Evolutionary conservation across 495 filamentous ascomycete genomes (phyloP).

Genomic region (Hypomontagnella monticulosa): DNA sequence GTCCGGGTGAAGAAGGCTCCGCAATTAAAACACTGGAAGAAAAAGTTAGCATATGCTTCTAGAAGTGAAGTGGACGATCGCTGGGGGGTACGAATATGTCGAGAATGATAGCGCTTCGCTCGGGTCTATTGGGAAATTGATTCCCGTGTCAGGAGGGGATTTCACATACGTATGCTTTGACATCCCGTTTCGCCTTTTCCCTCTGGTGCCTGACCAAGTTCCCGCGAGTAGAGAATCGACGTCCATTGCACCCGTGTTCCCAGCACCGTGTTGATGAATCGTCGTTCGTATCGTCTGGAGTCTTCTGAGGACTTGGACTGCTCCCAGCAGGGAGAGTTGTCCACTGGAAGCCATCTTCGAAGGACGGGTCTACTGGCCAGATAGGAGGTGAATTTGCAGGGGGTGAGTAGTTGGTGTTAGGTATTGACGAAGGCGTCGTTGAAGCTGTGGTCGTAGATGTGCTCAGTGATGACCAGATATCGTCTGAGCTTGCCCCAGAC

Average conservation of each 20-base stretch:
- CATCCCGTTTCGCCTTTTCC: conserved; percentile 49
- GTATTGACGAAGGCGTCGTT: background rate
- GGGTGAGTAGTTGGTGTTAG: background rate
- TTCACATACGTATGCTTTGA: background rate
- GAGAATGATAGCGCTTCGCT: too few species aligned
- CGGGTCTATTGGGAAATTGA: too few species aligned
- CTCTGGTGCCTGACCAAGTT: conserved; percentile 79
- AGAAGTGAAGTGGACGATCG: too few species aligned
- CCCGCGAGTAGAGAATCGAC: conserved; percentile 81
- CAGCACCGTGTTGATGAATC: conserved; percentile 48
- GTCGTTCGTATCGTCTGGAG: background rate
- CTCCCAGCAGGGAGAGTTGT: background rate
- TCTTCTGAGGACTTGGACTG: background rate
- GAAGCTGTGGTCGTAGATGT: background rate
- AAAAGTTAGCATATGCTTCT: too few species aligned
- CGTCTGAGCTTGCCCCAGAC: background rate
- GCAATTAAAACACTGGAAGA: background rate
- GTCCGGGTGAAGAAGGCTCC: conserved; percentile 11
- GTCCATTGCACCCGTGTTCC: conserved; percentile 83
- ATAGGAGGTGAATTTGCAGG: background rate
- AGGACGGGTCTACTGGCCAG: background rate
- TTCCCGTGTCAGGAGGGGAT: too few species aligned
- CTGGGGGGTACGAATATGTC: too few species aligned
- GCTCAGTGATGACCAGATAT: background rate
- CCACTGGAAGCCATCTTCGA: background rate